These are phyloP conservation scores for Lactifluus volemus DNA, from an alignment of 768 basidiomycete genomes.

Conservation along the genomic window DNA sequence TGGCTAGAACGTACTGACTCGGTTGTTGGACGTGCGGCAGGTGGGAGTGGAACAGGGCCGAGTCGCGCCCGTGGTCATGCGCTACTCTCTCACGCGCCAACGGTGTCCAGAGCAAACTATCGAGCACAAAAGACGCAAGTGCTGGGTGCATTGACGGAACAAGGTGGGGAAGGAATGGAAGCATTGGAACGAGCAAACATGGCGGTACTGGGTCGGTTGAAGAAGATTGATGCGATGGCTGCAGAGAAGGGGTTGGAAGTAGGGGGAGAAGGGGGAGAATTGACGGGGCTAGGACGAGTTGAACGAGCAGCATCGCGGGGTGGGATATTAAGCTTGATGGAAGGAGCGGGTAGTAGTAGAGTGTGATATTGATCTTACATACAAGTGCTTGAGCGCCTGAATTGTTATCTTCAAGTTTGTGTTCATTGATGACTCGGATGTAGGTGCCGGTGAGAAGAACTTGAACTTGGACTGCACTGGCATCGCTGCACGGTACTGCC, in stretches of 20 bases:
- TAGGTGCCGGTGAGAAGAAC: too few relatives aligned
- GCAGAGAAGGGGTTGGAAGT: slow-evolving; percentile 34
- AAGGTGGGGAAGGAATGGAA: slow-evolving; percentile 9
- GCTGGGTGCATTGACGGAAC: slow-evolving; percentile 27
- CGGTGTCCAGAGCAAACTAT: slow-evolving; percentile 35
- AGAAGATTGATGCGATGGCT: slow-evolving; percentile 41
- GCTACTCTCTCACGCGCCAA: slow-evolving; percentile 26
- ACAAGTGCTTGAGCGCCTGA: too few relatives aligned
- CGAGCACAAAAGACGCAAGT: slow-evolving; percentile 34
- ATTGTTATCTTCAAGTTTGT: too few relatives aligned
- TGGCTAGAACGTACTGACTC: slow-evolving; percentile 38
- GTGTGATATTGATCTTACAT: too few relatives aligned
- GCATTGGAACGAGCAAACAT: slow-evolving; percentile 25
- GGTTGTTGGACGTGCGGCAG: not conserved
- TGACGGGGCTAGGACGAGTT: slow-evolving; percentile 38
- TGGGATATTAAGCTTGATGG: slow-evolving; percentile 40
- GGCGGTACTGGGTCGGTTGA: slow-evolving; percentile 43
- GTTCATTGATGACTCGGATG: too few relatives aligned
- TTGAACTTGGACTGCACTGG: too few relatives aligned
- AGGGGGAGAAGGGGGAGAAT: slow-evolving; percentile 34
- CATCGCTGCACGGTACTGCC: too few relatives aligned
- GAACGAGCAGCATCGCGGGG: slow-evolving; percentile 37
- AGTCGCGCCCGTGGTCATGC: slow-evolving; percentile 20
- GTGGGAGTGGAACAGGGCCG: not conserved
- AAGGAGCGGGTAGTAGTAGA: slow-evolving; percentile 31